phyloP scores from a whole-genome alignment of 2,329 filamentous ascomycete genomes.

The Fusarium burgessii region DNA sequence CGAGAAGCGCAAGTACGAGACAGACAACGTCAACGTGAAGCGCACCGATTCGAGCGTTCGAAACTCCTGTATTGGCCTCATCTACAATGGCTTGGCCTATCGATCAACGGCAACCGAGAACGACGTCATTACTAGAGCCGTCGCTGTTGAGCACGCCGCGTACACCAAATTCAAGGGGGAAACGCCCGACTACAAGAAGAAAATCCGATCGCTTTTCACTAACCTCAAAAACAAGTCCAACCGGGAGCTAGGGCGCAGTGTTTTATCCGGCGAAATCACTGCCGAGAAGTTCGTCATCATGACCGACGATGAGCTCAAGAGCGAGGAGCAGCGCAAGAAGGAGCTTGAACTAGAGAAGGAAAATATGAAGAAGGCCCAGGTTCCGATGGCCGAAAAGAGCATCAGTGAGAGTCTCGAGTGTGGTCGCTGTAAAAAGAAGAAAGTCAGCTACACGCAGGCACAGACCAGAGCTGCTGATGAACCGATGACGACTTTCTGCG shows the following conservation, averaged over 20 bases:
- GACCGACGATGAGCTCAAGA: conserved; percentile 92
- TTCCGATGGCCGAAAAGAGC: conserved; percentile 89
- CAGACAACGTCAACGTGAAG: conserved; percentile 82
- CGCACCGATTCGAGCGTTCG: conserved; percentile 80
- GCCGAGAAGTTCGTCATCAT: conserved; percentile 84
- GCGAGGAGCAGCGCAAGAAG: conserved; percentile 79
- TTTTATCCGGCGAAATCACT: conserved; percentile 79
- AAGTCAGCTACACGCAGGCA: conserved; percentile 95
- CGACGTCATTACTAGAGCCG: conserved; percentile 77
- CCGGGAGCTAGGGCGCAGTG: conserved; percentile 77
- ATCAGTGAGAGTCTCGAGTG: conserved; percentile 90
- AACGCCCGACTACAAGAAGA: conserved; percentile 81
- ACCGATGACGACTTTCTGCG: conserved; percentile 84
- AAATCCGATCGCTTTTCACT: conserved; percentile 92
- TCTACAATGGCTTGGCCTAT: conserved; percentile 89
- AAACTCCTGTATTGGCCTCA: conserved; percentile 87
- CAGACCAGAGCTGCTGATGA: conserved; percentile 97
- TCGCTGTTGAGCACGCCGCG: conserved; percentile 87
- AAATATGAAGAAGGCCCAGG: conserved; percentile 98
- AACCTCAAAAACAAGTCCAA: conserved; percentile 97
- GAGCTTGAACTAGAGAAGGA: conserved; percentile 84
- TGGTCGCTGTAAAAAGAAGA: conserved; percentile 91
- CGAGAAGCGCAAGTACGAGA: conserved; percentile 83
- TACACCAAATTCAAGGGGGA: conserved; percentile 77
- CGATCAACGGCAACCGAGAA: conserved; percentile 78